Evolutionary conservation across 176 grass and related monocot genomes (phyloP), one percentile per base, ranked within the genome.

Genomic region (Neostapfia colusana): DNA sequence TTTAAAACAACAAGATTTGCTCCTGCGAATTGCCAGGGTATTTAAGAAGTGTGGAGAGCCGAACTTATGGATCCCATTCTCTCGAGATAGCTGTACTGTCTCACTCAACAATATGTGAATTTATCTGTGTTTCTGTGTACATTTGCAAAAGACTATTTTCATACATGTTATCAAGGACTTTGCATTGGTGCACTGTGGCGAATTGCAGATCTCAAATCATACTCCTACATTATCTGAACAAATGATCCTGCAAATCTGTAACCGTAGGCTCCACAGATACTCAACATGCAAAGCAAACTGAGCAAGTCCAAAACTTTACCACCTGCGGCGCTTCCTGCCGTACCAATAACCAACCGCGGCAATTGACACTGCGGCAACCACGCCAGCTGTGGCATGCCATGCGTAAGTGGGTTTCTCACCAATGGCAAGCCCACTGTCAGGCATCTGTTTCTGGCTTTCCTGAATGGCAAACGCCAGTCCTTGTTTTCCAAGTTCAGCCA

Each of bases 331-430:
- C 61, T 80, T 87, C 85, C 82, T 63, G 34, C 89, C 89, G 7
- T 92, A 92, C 95, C 95, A 98, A 67, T 92, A 98, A 46, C 87
- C 91, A 67, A 94, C 82, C 17, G 69, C 85, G 14, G 87, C 83
- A 31, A 94, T 86, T 0, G 86, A 84, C 42, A 76, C 76, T 43
- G 95, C 91, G 5, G 40, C 93, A 26, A 48, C 67, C n/a, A 88
- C 82, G 71, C 81, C 93, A 39, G 89, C 87, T 36, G 84, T 75
- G 18, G 87, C 93, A 80, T 92, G 72, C 87, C 78, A 96, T 11
- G 35, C 62, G 20, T 85, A 96, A 13, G 73, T 38, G 72, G 81
- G 78, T 51, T 84, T 95, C 48, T 88, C 57, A 40, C 68, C 42
- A n/a, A 83, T 8, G 57, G 70, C 63, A 72, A 83, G 28, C 27